Conservation (phyloP, 768 basidiomycete species). For the Lentinula edodes region DNA sequence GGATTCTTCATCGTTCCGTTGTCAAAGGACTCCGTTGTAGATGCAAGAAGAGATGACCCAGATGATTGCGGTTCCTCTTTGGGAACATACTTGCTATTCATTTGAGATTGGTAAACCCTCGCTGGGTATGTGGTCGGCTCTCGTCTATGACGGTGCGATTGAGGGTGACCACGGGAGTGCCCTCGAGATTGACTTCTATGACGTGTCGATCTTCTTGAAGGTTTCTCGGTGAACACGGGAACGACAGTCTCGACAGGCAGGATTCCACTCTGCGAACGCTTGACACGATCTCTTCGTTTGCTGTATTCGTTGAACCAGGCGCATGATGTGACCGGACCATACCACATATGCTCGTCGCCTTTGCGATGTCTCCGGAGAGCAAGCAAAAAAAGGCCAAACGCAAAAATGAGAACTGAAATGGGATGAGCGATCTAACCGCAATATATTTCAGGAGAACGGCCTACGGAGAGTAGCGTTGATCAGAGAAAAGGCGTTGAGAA, state of each 20-base stretch:
- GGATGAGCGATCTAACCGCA: constrained; percentile 4
- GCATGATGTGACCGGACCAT: constrained; percentile 61
- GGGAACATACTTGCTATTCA: not conserved
- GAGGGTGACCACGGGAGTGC: constrained; percentile 2
- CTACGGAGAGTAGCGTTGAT: constrained; percentile 69
- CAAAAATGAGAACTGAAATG: constrained; percentile 30
- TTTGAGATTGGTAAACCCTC: constrained; percentile 3
- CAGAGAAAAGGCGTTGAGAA: constrained; percentile 73
- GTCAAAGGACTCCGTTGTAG: constrained; percentile 30
- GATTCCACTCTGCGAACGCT: constrained; percentile 31
- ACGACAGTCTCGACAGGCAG: constrained; percentile 24
- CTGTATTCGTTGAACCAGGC: constrained; percentile 64
- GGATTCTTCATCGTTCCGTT: constrained; percentile 40
- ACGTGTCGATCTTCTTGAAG: not conserved
- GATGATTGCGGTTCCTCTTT: constrained; percentile 3
- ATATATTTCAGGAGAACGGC: constrained; percentile 18
- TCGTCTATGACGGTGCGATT: constrained; percentile 4
- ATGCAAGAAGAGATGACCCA: constrained; percentile 26
- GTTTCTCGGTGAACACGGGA: constrained; percentile 4
- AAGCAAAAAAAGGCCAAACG: constrained; percentile 31
- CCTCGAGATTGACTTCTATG: not conserved
- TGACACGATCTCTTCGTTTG: constrained; percentile 28
- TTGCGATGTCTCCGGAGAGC: constrained; percentile 36
- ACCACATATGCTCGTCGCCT: constrained; percentile 59
- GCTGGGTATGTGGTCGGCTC: constrained; percentile 3